These are phyloP conservation scores for Pythium dissotocum DNA, from an alignment of 352 stramenopile species.

Conservation along the genomic window DNA sequence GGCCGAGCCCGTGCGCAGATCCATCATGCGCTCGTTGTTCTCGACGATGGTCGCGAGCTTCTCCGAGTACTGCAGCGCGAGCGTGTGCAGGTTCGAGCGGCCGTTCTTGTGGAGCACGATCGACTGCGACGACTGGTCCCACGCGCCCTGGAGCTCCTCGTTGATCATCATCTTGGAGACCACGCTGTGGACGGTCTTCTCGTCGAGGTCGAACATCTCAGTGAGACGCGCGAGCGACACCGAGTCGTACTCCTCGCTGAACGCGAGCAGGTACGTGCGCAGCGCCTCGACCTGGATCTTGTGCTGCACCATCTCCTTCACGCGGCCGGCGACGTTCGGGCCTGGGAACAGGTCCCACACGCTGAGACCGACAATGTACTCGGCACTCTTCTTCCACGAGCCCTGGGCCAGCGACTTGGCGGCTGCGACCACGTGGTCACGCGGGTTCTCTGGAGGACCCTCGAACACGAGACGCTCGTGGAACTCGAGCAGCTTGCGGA, in stretches of 20 bases:
- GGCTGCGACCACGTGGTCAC: slow-evolving; percentile 96
- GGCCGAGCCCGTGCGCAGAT: slow-evolving; percentile 61
- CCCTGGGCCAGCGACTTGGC: slow-evolving; percentile 94
- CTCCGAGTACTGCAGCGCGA: slow-evolving; percentile 96
- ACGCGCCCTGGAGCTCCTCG: slow-evolving; percentile 95
- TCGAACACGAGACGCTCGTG: slow-evolving; percentile 95
- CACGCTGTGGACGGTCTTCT: slow-evolving; percentile 96
- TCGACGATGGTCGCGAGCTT: slow-evolving; percentile 90
- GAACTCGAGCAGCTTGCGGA: slow-evolving; percentile 92
- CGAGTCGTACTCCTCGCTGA: slow-evolving; percentile 96
- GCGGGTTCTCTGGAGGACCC: slow-evolving; percentile 96
- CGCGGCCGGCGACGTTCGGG: slow-evolving; percentile 68
- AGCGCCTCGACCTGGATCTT: slow-evolving; percentile 97
- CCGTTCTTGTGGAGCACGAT: slow-evolving; percentile 96
- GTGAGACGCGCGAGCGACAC: slow-evolving; percentile 94
- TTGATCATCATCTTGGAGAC: slow-evolving; percentile 99
- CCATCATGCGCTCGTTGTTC: slow-evolving; percentile 91
- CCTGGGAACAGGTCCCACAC: slow-evolving; percentile 97
- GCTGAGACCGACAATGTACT: slow-evolving; percentile 87
- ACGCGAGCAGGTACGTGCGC: slow-evolving; percentile 96
- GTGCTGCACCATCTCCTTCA: slow-evolving; percentile 91
- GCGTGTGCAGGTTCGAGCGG: slow-evolving; percentile 92
- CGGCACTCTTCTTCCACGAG: slow-evolving; percentile 93
- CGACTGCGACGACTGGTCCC: slow-evolving; percentile 97
- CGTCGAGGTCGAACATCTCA: slow-evolving; percentile 97